A percentile compares a stretch with the other conserved stretches of the same genome.
Conservation (phyloP, 1,284 basidiomycete genomes). For the Austroboletus niveus region DNA sequence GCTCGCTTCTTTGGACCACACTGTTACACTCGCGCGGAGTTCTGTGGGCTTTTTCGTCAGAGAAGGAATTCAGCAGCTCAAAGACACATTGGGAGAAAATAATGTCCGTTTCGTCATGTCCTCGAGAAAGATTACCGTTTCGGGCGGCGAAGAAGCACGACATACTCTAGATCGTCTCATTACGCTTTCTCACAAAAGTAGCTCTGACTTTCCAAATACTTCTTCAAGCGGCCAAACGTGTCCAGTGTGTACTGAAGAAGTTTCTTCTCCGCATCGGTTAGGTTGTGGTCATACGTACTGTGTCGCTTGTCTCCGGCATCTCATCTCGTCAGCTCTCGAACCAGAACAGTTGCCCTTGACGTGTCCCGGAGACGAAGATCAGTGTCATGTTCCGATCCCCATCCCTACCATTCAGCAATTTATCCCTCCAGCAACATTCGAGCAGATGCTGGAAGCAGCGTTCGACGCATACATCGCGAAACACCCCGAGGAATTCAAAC, state of each 20-base stretch:
- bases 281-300: conserved; percentile 57
- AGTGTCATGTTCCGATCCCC: conserved; percentile 47
- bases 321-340: conserved; percentile 45
- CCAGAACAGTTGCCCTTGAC: conserved; percentile 47
- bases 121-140: conserved; percentile 40
- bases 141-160: conserved; percentile 49
- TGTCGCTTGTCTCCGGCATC: conserved; percentile 48
- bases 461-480: conserved; percentile 46
- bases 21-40: conserved; percentile 33
- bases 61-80: conserved; percentile 43
- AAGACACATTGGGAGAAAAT: conserved; percentile 49
- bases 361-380: conserved; percentile 50
- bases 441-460: conserved; percentile 43
- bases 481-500: conserved; percentile 46
- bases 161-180: conserved; percentile 44
- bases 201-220: too few species aligned
- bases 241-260: conserved; percentile 50
- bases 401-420: conserved; percentile 50
- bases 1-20: conserved; percentile 41
- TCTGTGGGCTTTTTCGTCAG: conserved; percentile 49
- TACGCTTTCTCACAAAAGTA: conserved; percentile 35
- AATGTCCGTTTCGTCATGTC: conserved; percentile 42
- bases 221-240: conserved; percentile 29
- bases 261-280: conserved; percentile 44
- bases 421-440: conserved; percentile 42